Base-by-base conservation (phyloP, 2,329 filamentous ascomycete genomes). In the Penicillium expansum region DNA sequence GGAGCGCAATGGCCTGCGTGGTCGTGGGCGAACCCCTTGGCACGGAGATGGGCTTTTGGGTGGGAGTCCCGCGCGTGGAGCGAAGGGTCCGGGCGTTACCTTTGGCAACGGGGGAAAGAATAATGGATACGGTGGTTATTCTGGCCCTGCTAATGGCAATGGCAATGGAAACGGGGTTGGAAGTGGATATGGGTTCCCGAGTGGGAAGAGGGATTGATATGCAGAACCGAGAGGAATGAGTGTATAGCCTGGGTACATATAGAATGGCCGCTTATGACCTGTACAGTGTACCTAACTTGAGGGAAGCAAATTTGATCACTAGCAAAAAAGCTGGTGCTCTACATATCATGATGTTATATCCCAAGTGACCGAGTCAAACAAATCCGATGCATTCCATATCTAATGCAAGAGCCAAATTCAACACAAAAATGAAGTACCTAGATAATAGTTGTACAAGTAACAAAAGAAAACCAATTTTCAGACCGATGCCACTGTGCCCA, bases 81-180 rank as follows among this genome's bases (percentile, higher is more conserved):
- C 29, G 3, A 79, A 77, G 43, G 78, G 79, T 16, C 77, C 79
- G 22, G 73, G 81, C 48, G 83, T 85, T 49, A 78, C 79, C 8
- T 86, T 83, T 70, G 66, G 83, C 71, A 53, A 79, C 81, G 62
- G 82, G 76, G 72, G 80, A 41, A 70, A 80, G 58, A 66, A 81
- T 61, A 83, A 79, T 75, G 77, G 80, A 52, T 84, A 86, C 72
- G 83, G 83, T 42, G 80, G 80, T 48, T 83, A 85, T 65, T 76
- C 80, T 62, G 68, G 77, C 62, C 67, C 71, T 54, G 68, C 67
- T 18, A 62, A 67, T 69, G 68, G 71, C 55, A 61, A 52, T 49
- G 67, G 61, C 20, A 48, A 59, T 20, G 60, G 61, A 2, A 59
- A 60, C 22, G 45, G 52, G 5, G 22, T 29, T 49, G 62, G 62